Base-by-base conservation (phyloP, 2,329 filamentous ascomycete species). In the Colletotrichum ledebouriae region DNA sequence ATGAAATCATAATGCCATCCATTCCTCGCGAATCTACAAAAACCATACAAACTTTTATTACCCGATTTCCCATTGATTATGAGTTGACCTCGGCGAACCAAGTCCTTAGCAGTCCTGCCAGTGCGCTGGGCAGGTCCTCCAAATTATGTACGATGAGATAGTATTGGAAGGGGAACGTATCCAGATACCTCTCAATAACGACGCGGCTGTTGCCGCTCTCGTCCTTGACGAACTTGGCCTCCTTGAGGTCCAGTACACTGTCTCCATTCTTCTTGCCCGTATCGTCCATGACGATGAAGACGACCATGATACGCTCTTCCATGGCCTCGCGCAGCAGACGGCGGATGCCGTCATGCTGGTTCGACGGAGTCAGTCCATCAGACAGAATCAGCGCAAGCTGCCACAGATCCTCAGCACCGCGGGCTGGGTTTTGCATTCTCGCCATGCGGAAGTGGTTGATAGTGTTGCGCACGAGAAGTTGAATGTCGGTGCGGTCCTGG, bases 151-250 rank as follows among this genome's bases (percentile, higher is more conserved):
- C 96, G 73, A 99, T 93, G 63, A 99, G 82, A 78, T 98, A 99
- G 82, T 98, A 99, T 78, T 92, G 90, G 82, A 99, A 99, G 0
- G 97, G 96, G 79, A 99, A 99, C 7, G 90, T 92, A 78, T 99
- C 97, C 73, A 99, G 87, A 78, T 99, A 99, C 75, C 93, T 89
- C 83, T 94, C 92, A 78, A 97, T 94, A 74, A 91, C 90, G 63
- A 98, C 88, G 75, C 89, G 87, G 70, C 90, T 81, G 81, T 89
- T 81, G 78, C 87, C 80, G 74, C 82, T 70, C 73, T 80, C 84
- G 75, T 93, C 90, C 67, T 86, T 87, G 71, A 91, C 87, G 76
- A 98, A 98, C 76, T 89, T 89, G 42, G 94, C 95, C 79, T 94
- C 91, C 78, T 94, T 94, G 74, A 98, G 85, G 77, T 98, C 94